Evolutionary conservation across 192 early-diverging fungal genomes (phyloP), one percentile per base, ranked within the genome.

Genomic region (Chytriomyces confervae): DNA sequence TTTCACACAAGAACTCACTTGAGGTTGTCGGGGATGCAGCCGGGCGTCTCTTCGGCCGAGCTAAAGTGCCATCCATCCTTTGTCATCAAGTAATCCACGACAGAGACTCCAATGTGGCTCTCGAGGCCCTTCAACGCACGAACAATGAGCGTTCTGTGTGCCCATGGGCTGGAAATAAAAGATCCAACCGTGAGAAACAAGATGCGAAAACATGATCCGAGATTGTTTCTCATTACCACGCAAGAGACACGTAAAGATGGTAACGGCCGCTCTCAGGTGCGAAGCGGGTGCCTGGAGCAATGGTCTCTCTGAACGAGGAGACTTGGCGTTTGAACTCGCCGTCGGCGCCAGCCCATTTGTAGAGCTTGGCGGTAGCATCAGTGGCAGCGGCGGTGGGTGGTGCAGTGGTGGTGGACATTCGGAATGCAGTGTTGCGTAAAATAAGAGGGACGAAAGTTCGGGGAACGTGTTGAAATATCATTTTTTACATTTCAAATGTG

Each of bases 81-180:
- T 0, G 86, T 88, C 86, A 99, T 77, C 61, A 92, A 81, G 81
- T 89, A 94, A 85, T 96, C 87, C 13, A 99, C 96, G 8, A 92
- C 94, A n/a, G 93, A 92, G 8, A 97, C 71, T 8, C 91, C 86
- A 70, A 99, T 96, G 53, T 95, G 64, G 62, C 90, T 80, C 66
- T 97, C 91, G 29, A 99, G 90, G 0, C 95, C 95, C 85, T 98
- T 98, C 53, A 99, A 83, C n/a, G 89, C 77, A n/a, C 95, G 91
- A 8, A 95, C 95, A 61, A 97, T 90, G 23, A 93, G 80, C 9
- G 95, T 92, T 69, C 96, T 90, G 81, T 97, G 95, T 7, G 97
- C 97, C 94, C 92, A 92, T 43, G 86, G 85, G 66, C 77, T 89
- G 50, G 80, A n/a, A n/a, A 76, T 62, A 70, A 57, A 86, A 50